phyloP scores from a whole-genome alignment of 345 rosid genomes.

The Sisymbrium irio region DNA sequence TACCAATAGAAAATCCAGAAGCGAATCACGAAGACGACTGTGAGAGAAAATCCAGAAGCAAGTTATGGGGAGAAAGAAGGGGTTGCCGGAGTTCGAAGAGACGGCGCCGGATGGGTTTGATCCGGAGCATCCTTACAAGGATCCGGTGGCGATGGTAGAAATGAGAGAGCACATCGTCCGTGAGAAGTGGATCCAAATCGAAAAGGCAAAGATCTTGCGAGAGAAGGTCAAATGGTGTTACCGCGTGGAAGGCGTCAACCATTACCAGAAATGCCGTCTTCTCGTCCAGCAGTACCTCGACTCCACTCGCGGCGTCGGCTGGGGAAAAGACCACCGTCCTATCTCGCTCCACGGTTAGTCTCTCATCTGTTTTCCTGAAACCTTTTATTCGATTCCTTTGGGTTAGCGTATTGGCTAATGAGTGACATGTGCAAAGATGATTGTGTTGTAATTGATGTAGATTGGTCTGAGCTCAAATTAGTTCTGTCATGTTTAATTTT shows the following conservation, averaged over 20 bases:
- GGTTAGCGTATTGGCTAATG: background rate
- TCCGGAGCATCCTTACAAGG: slow-evolving; percentile 79
- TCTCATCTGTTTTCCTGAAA: background rate
- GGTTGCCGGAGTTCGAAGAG: slow-evolving; percentile 85
- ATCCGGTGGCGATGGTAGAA: slow-evolving; percentile 97
- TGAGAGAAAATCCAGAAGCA: background rate
- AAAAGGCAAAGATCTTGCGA: slow-evolving; percentile 94
- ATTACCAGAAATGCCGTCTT: slow-evolving; percentile 95
- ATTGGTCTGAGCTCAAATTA: background rate
- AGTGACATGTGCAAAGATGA: background rate
- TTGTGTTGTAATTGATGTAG: background rate
- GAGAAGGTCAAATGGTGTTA: slow-evolving; percentile 94
- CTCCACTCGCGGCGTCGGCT: slow-evolving; percentile 95
- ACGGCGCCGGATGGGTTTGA: slow-evolving; percentile 97
- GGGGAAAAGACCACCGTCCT: slow-evolving; percentile 99
- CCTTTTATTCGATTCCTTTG: background rate
- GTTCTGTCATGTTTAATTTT: background rate
- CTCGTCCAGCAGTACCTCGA: slow-evolving; percentile 92
- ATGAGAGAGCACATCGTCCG: slow-evolving; percentile 95
- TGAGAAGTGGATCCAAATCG: slow-evolving; percentile 98
- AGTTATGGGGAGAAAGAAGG: slow-evolving; percentile 98
- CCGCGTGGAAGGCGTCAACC: slow-evolving; percentile 96
- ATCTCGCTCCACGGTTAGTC: slow-evolving; percentile 74
- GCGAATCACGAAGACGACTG: background rate
- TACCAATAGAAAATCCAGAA: slow-evolving; percentile 5